Base-by-base conservation (phyloP, 75 land plant genomes). In the Pinus albicaulis region DNA sequence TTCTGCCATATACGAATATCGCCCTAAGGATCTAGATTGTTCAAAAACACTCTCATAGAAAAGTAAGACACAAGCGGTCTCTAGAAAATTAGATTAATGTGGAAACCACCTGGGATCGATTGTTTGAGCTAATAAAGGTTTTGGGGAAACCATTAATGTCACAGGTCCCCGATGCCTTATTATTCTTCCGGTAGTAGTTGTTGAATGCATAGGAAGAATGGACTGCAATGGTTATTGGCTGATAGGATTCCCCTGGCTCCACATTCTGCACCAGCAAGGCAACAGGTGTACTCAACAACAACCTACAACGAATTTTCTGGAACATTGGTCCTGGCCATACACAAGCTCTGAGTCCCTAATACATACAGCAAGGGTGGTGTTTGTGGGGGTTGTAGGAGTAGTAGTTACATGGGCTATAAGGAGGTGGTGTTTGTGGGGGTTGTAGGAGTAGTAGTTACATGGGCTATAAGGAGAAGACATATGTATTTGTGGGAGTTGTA, bases 161-260 rank as follows among this genome's bases (percentile, higher is more conserved):
- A 68, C 85, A 85, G 26, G 85, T 72, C 22, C 87, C 81, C 11
- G 74, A 71, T 10, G 77, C 72, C 63, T 22, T 75, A 26, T 66
- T 85, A 14, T 73, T 20, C 62, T 68, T 79, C 75, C 82, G 85
- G 24, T 60, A 85, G 76, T 85, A 85, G 63, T 72, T 83, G 59
- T 85, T 85, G 78, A 85, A 85, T 23, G 87, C 87, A 20, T 76
- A 85, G 19, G 78, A 78, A 36, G 86, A 79, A 48, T 85, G 87
- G 12, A 23, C 65, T 6, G n/a, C 48, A 34, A 79, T 4, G 7
- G 85, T 83, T 14, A 83, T 55, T 34, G 87, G 85, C 16, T 57
- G 41, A 56, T n/a, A 82, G 74, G 85, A 85, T 8, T 31, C 25
- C 4, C 73, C 63, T 61, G 1, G 84, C 59, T 24, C 8, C 26